phyloP scores from a whole-genome alignment of 2,329 filamentous ascomycete species.

The Colletotrichum eremochloae region DNA sequence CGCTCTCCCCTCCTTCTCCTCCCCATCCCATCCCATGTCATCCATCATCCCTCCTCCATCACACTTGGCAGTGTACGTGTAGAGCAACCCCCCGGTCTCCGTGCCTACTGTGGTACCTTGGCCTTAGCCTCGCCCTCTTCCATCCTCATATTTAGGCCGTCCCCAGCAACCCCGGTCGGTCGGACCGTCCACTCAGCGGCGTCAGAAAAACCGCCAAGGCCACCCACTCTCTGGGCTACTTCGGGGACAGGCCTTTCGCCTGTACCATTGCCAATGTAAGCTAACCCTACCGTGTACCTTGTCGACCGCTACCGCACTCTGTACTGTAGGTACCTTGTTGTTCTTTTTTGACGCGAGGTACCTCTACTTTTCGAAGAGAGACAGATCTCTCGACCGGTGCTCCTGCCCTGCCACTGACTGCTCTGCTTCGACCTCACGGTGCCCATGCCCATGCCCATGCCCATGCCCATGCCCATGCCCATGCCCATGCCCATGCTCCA shows the following conservation, averaged over 20 bases:
- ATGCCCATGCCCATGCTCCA: not conserved
- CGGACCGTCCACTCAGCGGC: constrained; percentile 38
- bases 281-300: constrained; percentile 34
- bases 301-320: not conserved
- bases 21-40: constrained; percentile 26
- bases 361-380: not conserved
- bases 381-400: not conserved
- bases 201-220: constrained; percentile 28
- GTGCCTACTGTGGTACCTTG: constrained; percentile 11
- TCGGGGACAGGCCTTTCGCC: constrained; percentile 28
- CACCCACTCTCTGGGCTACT: constrained; percentile 36
- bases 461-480: not conserved
- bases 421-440: constrained; percentile 24
- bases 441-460: constrained; percentile 10
- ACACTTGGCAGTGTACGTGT: constrained; percentile 13
- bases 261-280: constrained; percentile 41
- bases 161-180: constrained; percentile 29
- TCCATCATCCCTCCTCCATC: constrained; percentile 3
- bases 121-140: constrained; percentile 12
- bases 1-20: not conserved
- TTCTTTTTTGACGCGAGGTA: not conserved
- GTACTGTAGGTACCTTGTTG: not conserved
- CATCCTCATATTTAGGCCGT: not conserved
- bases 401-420: not conserved
- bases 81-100: constrained; percentile 8